phyloP scores from a whole-genome alignment of 2,329 filamentous ascomycete species.

The Calonectria crousiana region DNA sequence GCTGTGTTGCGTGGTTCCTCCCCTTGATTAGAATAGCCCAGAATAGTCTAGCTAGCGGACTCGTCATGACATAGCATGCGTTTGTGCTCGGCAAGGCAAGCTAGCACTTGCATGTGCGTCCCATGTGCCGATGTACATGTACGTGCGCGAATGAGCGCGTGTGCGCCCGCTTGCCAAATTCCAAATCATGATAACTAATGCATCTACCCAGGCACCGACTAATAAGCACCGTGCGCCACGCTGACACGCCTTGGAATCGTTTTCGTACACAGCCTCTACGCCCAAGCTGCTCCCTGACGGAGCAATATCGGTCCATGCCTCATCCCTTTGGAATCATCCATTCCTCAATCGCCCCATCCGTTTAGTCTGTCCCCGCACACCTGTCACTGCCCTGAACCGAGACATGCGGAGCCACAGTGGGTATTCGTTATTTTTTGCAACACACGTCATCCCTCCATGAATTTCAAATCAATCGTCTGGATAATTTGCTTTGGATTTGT shows the following conservation, averaged over 20 bases:
- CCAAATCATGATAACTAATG: not conserved
- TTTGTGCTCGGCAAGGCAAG: not conserved
- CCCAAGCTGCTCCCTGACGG: not conserved
- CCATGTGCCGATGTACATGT: not conserved
- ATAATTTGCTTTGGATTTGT: not conserved
- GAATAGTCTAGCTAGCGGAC: not conserved
- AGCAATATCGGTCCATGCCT: not conserved
- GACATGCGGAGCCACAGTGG: conserved; percentile 21
- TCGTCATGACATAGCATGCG: not conserved
- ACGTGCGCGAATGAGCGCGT: not conserved
- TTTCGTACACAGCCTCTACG: not conserved
- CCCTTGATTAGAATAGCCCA: not conserved
- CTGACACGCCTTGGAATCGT: not conserved
- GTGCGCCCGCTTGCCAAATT: not conserved
- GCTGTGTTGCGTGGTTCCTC: not conserved
- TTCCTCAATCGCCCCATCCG: not conserved
- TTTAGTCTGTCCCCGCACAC: conserved; percentile 1
- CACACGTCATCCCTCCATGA: not conserved
- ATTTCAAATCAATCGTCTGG: not conserved
- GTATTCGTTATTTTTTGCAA: not conserved
- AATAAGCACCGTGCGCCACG: not conserved
- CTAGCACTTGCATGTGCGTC: not conserved
- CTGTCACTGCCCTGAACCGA: not conserved
- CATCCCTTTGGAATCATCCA: not conserved
- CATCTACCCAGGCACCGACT: not conserved